These are phyloP conservation scores for Paxillus ammoniavirescens DNA, from an alignment of 768 basidiomycete species.

Conservation along the genomic window DNA sequence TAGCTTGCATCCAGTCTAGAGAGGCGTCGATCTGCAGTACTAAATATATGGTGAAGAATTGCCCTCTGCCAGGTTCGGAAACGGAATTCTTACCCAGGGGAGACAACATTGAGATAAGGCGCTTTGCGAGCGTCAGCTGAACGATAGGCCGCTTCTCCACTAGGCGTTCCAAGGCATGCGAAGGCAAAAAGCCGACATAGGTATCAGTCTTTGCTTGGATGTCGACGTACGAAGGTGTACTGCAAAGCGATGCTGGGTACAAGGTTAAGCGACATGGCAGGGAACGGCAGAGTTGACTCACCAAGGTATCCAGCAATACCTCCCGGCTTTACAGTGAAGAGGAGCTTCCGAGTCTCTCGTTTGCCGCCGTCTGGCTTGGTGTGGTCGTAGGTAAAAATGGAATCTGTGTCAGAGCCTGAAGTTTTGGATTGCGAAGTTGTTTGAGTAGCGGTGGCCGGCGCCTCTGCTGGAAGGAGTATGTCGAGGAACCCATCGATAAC, in stretches of 20 bases:
- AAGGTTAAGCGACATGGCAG: conserved; percentile 1
- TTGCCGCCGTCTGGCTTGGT: conserved; percentile 27
- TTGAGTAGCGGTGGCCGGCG: conserved; percentile 2
- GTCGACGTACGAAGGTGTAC: conserved; percentile 92
- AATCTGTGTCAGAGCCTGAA: conserved; percentile 34
- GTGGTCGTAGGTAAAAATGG: conserved; percentile 34
- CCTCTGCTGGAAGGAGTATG: conserved; percentile 64
- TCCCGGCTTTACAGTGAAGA: conserved; percentile 96
- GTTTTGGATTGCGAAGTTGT: conserved; percentile 16
- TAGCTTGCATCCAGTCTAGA: conserved; percentile 97
- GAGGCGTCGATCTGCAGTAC: conserved; percentile 97
- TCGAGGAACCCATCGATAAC: conserved; percentile 97
- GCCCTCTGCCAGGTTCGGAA: background rate
- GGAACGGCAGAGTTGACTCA: conserved; percentile 29
- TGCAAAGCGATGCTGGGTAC: conserved; percentile 76
- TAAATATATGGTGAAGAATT: conserved; percentile 29
- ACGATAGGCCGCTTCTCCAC: conserved; percentile 96
- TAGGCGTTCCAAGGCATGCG: conserved; percentile 82
- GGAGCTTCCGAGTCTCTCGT: conserved; percentile 53
- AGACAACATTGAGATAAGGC: conserved; percentile 92
- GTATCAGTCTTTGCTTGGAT: conserved; percentile 96
- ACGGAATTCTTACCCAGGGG: conserved; percentile 65
- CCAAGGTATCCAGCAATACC: conserved; percentile 97
- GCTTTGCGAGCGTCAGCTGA: conserved; percentile 89
- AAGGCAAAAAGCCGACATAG: conserved; percentile 95